Evolutionary conservation across 208 protist genomes (phyloP).

Genomic region (Wallacemonas rigidus): DNA sequence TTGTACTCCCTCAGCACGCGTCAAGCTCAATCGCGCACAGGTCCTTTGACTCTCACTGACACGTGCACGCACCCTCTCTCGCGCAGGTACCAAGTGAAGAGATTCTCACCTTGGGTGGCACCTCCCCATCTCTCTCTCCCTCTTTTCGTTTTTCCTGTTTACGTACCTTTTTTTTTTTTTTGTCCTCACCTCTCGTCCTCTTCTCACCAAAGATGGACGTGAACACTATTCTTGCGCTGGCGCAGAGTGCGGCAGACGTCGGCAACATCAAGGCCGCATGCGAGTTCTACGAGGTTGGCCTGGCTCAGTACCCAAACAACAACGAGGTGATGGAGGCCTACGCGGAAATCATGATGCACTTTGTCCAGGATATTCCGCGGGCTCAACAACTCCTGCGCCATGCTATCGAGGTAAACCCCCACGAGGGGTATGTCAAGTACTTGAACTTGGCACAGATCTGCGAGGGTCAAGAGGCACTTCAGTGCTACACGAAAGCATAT

Average conservation of each 20-base stretch:
- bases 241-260: conserved; percentile 83
- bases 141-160: conserved; percentile 6
- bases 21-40: too few relatives aligned
- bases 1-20: too few relatives aligned
- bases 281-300: conserved; percentile 86
- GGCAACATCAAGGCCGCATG: conserved; percentile 84
- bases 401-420: conserved; percentile 81
- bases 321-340: conserved; percentile 92
- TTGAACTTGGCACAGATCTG: conserved; percentile 89
- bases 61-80: too few relatives aligned
- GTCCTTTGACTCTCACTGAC: neutral
- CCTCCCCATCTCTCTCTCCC: conserved; percentile 4
- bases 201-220: conserved; percentile 53
- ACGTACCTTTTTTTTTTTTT: neutral
- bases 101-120: neutral
- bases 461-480: conserved; percentile 73
- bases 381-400: conserved; percentile 86
- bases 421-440: conserved; percentile 90
- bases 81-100: too few relatives aligned
- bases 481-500: conserved; percentile 81
- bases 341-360: conserved; percentile 91
- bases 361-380: conserved; percentile 59
- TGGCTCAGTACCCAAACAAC: conserved; percentile 75
- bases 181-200: conserved; percentile 13
- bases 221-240: conserved; percentile 67